phyloP scores from a whole-genome alignment of 2,329 filamentous ascomycete species.

The Penicillium janthinellum region DNA sequence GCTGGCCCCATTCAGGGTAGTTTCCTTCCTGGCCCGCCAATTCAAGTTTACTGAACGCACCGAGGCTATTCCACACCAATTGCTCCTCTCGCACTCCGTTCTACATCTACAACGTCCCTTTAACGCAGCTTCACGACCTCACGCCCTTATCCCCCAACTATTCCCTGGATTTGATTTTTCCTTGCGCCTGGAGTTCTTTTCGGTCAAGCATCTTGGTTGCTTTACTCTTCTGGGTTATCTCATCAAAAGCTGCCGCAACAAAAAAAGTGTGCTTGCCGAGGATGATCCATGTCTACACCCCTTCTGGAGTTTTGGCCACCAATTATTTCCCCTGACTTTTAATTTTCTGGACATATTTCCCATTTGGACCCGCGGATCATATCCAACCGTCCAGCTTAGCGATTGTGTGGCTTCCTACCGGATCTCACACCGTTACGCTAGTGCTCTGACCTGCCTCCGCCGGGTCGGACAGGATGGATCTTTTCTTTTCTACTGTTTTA shows the following conservation, averaged over 20 bases:
- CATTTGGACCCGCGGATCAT: slow-evolving; percentile 1
- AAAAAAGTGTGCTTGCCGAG: slow-evolving; percentile 13
- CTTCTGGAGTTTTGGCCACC: slow-evolving; percentile 22
- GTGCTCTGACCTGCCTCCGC: slow-evolving; percentile 3
- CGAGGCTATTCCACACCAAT: slow-evolving; percentile 20
- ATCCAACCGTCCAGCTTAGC: slow-evolving; percentile 2
- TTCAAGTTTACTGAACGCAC: slow-evolving; percentile 32
- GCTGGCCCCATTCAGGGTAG: slow-evolving; percentile 14
- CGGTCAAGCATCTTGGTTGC: slow-evolving; percentile 6
- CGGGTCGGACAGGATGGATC: neutral
- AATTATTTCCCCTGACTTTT: slow-evolving; percentile 11
- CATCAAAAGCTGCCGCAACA: slow-evolving; percentile 17
- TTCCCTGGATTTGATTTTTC: neutral
- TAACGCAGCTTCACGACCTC: slow-evolving; percentile 1
- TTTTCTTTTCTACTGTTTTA: slow-evolving; percentile 25
- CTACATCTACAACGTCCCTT: neutral
- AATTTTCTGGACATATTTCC: slow-evolving; percentile 15
- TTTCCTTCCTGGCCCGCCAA: slow-evolving; percentile 24
- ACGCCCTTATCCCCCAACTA: neutral
- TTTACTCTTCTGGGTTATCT: slow-evolving; percentile 1
- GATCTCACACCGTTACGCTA: slow-evolving; percentile 13
- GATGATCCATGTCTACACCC: neutral
- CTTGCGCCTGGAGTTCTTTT: neutral
- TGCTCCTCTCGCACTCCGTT: neutral
- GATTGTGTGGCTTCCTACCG: slow-evolving; percentile 12